Evolutionary conservation across 345 rosid genomes (phyloP).

Genomic region (Salix purpurea): DNA sequence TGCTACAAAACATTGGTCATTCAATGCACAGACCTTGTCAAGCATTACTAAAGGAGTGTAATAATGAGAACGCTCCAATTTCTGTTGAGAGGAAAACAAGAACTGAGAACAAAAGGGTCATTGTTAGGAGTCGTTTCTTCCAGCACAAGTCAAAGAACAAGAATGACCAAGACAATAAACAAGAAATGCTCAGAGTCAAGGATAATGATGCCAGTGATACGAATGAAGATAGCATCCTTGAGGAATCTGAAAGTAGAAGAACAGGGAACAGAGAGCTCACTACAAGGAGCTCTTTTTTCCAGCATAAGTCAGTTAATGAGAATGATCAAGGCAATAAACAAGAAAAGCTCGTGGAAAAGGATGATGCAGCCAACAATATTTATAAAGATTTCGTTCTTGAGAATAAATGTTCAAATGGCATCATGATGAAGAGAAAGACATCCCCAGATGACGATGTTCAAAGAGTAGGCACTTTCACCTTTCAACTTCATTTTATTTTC

Average conservation of each 20-base stretch:
- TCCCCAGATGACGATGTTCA: slow-evolving; percentile 30
- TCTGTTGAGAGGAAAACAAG: slow-evolving; percentile 35
- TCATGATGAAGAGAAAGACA: slow-evolving; percentile 56
- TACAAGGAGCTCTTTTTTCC: slow-evolving; percentile 23
- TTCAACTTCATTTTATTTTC: background rate
- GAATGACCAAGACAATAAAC: slow-evolving; percentile 32
- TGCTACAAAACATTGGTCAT: slow-evolving; percentile 20
- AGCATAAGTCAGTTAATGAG: slow-evolving; percentile 4
- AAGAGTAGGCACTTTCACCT: slow-evolving; percentile 37
- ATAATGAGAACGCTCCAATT: slow-evolving; percentile 21
- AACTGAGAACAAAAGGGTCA: slow-evolving; percentile 44
- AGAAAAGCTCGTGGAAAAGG: background rate
- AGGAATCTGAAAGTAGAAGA: slow-evolving; percentile 1
- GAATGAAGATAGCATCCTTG: background rate
- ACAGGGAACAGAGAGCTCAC: slow-evolving; percentile 6
- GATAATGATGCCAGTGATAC: slow-evolving; percentile 21
- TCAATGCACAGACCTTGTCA: slow-evolving; percentile 27
- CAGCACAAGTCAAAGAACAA: slow-evolving; percentile 43
- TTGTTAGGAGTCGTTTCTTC: slow-evolving; percentile 62
- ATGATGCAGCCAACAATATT: background rate
- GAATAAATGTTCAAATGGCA: slow-evolving; percentile 17
- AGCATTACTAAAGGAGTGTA: slow-evolving; percentile 28
- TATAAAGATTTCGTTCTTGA: slow-evolving; percentile 23
- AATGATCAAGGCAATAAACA: slow-evolving; percentile 2
- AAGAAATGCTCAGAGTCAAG: slow-evolving; percentile 25